Conservation (phyloP, 2,329 filamentous ascomycete genomes). For the Microsporum audouinii region DNA sequence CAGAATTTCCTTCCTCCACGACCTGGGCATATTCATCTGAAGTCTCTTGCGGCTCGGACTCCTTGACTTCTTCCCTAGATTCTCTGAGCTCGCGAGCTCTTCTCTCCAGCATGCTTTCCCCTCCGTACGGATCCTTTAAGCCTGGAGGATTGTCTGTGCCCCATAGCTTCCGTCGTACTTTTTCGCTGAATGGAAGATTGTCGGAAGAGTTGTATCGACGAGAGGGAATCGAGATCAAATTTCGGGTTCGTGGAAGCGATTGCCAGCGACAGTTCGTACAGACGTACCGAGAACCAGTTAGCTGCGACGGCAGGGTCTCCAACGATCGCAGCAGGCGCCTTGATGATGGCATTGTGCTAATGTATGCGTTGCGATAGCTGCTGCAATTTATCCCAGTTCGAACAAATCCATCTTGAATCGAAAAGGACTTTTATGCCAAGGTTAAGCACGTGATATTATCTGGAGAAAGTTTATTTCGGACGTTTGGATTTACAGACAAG, state of each 20-base stretch:
- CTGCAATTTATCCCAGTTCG: neutral
- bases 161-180: conserved; percentile 39
- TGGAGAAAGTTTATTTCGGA: neutral
- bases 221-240: conserved; percentile 21
- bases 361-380: neutral
- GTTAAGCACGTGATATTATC: neutral
- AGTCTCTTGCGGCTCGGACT: conserved; percentile 10
- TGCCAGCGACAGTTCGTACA: conserved; percentile 33
- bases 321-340: conserved; percentile 27
- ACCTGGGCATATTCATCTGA: conserved; percentile 1
- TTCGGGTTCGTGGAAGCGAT: conserved; percentile 23
- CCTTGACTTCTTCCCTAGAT: neutral
- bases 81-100: conserved; percentile 15
- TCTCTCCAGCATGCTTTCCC: conserved; percentile 26
- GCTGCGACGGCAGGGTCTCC: conserved; percentile 23
- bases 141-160: conserved; percentile 41
- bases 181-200: conserved; percentile 33
- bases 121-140: conserved; percentile 38
- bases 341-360: conserved; percentile 28
- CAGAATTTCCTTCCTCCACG: neutral
- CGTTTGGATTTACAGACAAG: neutral
- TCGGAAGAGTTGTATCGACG: conserved; percentile 17
- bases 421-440: neutral
- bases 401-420: neutral
- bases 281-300: conserved; percentile 25